Percentiles rank a stretch among this genome's conserved stretches.
phyloP scores from a whole-genome alignment of 495 filamentous ascomycete species.

The Margaritispora aquatica region DNA sequence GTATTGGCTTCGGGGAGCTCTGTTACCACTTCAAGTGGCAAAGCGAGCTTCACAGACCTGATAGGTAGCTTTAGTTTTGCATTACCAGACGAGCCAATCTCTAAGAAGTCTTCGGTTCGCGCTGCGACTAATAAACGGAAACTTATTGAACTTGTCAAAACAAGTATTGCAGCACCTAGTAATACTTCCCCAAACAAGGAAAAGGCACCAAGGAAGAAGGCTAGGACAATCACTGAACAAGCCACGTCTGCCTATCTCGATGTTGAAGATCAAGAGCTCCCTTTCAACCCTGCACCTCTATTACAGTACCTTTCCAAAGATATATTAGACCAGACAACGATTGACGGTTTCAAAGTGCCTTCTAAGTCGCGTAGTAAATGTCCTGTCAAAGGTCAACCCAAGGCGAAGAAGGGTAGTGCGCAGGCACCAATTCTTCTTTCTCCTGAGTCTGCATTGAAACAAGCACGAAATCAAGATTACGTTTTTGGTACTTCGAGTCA shows the following conservation, averaged over 20 bases:
- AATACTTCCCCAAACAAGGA: slow-evolving; percentile 28
- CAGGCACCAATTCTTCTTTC: slow-evolving; percentile 55
- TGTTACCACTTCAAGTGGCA: neutral
- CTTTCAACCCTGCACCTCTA: slow-evolving; percentile 18
- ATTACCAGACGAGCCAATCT: neutral
- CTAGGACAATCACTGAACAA: slow-evolving; percentile 77
- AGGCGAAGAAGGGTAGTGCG: slow-evolving; percentile 37
- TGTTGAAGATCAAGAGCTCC: slow-evolving; percentile 17
- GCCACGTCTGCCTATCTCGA: slow-evolving; percentile 68
- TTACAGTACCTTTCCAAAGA: slow-evolving; percentile 29
- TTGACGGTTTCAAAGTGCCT: slow-evolving; percentile 13
- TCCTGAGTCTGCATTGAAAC: slow-evolving; percentile 62
- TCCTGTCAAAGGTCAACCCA: slow-evolving; percentile 27
- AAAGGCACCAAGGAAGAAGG: slow-evolving; percentile 62
- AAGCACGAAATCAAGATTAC: slow-evolving; percentile 69
- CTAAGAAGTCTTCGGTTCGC: slow-evolving; percentile 30
- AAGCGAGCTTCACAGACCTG: slow-evolving; percentile 20
- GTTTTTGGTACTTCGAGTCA: slow-evolving; percentile 93
- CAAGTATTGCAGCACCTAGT: slow-evolving; percentile 7
- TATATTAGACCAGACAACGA: slow-evolving; percentile 6
- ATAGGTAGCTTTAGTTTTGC: slow-evolving; percentile 25
- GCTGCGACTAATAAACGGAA: slow-evolving; percentile 42
- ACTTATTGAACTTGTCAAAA: slow-evolving; percentile 37
- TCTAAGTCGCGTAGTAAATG: slow-evolving; percentile 12
- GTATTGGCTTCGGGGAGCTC: slow-evolving; percentile 17